These are phyloP conservation scores for Lojkania enalia DNA, from an alignment of 2,329 filamentous ascomycete genomes.

Conservation along the genomic window DNA sequence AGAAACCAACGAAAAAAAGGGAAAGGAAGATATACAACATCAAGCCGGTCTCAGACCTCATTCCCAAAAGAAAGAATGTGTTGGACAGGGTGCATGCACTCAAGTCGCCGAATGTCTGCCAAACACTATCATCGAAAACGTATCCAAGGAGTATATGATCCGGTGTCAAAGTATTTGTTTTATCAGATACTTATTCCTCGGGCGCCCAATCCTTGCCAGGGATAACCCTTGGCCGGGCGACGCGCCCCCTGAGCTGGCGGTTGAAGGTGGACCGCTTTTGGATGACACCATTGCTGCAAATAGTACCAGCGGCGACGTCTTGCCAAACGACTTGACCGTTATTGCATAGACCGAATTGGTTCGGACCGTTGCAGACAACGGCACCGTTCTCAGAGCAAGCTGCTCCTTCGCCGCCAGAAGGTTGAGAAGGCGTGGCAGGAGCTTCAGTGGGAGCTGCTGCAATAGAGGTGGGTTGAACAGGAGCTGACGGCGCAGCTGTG, in stretches of 20 bases:
- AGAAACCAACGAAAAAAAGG: not conserved
- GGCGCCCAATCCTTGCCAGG: constrained; percentile 2
- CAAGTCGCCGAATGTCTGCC: not conserved
- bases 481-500: constrained; percentile 14
- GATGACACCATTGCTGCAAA: constrained; percentile 48
- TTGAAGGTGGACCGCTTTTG: constrained; percentile 24
- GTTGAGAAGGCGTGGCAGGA: constrained; percentile 10
- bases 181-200: not conserved
- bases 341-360: constrained; percentile 50
- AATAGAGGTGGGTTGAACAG: constrained; percentile 9
- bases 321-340: constrained; percentile 47
- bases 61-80: not conserved
- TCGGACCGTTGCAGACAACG: constrained; percentile 46
- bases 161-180: not conserved
- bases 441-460: constrained; percentile 14
- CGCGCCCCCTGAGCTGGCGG: constrained; percentile 30
- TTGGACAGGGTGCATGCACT: too few species aligned
- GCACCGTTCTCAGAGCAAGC: constrained; percentile 41
- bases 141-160: not conserved
- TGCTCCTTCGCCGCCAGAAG: constrained; percentile 9
- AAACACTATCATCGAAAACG: not conserved
- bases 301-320: constrained; percentile 49
- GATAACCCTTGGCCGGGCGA: constrained; percentile 27
- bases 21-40: not conserved
- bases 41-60: constrained; percentile 2